Evolutionary conservation across 352 stramenopile species (phyloP).

Genomic region (Phytophthora pinifolia): DNA sequence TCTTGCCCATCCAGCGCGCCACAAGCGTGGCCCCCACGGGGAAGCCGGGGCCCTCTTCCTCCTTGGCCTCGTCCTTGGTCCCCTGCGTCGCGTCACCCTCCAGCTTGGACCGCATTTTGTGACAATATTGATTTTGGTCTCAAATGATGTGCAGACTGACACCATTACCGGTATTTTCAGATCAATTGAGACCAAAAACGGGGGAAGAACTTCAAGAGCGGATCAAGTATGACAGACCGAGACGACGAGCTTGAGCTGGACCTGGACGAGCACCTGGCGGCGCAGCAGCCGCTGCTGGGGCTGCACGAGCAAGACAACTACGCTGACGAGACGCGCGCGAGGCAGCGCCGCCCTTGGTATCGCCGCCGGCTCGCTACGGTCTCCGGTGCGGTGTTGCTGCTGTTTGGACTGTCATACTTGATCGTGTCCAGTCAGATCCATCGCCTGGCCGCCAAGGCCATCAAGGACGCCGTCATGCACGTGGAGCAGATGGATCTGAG

Average conservation of each 20-base stretch:
- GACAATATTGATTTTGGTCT: slow-evolving; percentile 1
- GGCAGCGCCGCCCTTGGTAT: slow-evolving; percentile 22
- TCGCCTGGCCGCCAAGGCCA: slow-evolving; percentile 55
- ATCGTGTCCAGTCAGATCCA: slow-evolving; percentile 54
- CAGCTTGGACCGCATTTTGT: slow-evolving; percentile 24
- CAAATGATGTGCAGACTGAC: not conserved
- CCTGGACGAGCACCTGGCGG: slow-evolving; percentile 28
- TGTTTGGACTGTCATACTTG: slow-evolving; percentile 38
- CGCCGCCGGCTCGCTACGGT: slow-evolving; percentile 18
- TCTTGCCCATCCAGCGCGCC: slow-evolving; percentile 75
- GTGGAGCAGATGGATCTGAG: slow-evolving; percentile 64
- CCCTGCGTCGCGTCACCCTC: slow-evolving; percentile 1
- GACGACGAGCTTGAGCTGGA: slow-evolving; percentile 25
- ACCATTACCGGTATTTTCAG: no score
- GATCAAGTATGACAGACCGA: slow-evolving; percentile 5
- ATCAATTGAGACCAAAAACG: not conserved
- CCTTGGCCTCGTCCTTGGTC: slow-evolving; percentile 15
- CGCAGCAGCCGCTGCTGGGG: slow-evolving; percentile 34
- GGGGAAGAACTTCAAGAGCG: not conserved
- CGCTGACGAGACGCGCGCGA: not conserved
- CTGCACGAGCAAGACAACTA: slow-evolving; percentile 14
- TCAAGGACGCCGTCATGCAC: slow-evolving; percentile 57
- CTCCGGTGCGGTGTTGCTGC: slow-evolving; percentile 19
- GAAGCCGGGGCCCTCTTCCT: slow-evolving; percentile 36
- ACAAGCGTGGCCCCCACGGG: slow-evolving; percentile 62